Evolutionary conservation across 495 filamentous ascomycete species (phyloP), one percentile per base, ranked within the genome.

Genomic region (Rostrohypoxylon terebratum): DNA sequence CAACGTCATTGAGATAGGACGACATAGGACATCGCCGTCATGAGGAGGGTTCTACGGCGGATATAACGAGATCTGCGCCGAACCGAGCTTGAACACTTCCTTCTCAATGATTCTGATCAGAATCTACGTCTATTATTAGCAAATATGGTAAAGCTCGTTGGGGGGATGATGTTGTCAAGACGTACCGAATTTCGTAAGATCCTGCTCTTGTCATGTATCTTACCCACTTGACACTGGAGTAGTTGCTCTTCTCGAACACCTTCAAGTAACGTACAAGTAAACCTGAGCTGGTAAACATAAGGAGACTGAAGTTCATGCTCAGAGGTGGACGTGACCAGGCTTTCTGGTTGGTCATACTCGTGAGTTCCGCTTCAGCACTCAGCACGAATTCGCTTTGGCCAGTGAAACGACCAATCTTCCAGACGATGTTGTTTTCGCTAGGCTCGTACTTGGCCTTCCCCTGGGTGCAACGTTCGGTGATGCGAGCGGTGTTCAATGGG

Each of bases 191-290:
- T 79, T 93, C 92, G 79, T 93, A 94, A 77, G 87, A 91, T 14
- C 92, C 92, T 16, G 95, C 96, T 53, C 96, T 87, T 31, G 96
- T 99, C 96, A 99, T 99, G 82, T 99, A 99, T 75, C 96, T 84
- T 72, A 99, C 96, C 96, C 96, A 99, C 78, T 99, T 99, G 9
- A 99, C 96, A 73, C 92, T 96, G 63, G 91, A 94, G 78, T 99
- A 99, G 82, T 98, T 98, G 78, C 87, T 93, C 89, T 99, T 99
- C 86, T 99, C 96, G 83, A 99, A 99, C 25, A 99, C 96, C 84
- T 99, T 99, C 66, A 99, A 82, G 81, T 99, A 99, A 45, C 96
- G 83, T 55, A 99, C 96, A 71, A 99, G 77, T 74, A 99, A 79
- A 14, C 96, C 96, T 1, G 90, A 93, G 76, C 91, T 94, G 38